Conservation (phyloP, 2,329 filamentous ascomycete species). For the Trichoderma brevicompactum region DNA sequence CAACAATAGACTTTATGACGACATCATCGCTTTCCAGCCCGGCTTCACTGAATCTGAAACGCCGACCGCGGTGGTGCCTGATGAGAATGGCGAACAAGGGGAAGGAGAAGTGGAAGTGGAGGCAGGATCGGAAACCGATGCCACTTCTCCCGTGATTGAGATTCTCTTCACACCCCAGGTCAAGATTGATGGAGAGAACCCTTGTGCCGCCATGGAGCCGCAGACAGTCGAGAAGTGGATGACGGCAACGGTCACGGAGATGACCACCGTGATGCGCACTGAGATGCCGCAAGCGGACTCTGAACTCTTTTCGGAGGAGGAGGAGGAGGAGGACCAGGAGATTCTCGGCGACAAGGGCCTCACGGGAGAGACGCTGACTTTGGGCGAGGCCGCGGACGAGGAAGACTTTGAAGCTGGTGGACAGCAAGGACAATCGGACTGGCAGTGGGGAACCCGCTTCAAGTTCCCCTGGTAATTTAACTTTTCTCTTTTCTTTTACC, state of each 20-base stretch:
- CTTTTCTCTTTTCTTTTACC: background rate
- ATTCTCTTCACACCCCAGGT: constrained; percentile 6
- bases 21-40: constrained; percentile 37
- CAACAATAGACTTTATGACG: background rate
- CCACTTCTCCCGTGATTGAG: constrained; percentile 14
- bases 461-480: constrained; percentile 5
- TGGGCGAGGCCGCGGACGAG: background rate
- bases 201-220: constrained; percentile 25
- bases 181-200: constrained; percentile 28
- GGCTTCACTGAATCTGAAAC: constrained; percentile 35
- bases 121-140: background rate
- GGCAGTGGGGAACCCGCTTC: constrained; percentile 15
- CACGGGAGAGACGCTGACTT: background rate
- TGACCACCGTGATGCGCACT: constrained; percentile 24
- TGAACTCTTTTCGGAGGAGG: background rate
- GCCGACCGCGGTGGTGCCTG: constrained; percentile 25
- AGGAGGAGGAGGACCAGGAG: background rate
- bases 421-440: background rate
- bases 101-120: background rate
- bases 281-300: constrained; percentile 37
- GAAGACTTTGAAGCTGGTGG: constrained; percentile 26
- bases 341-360: constrained; percentile 25
- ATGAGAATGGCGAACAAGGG: background rate
- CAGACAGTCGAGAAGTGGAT: constrained; percentile 31
- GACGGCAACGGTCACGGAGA: constrained; percentile 41